A percentile compares a stretch with the other conserved stretches of the same genome.
These are phyloP conservation scores for Eimeria tenella DNA, from an alignment of 169 alveolate species.

Conservation along the genomic window DNA sequence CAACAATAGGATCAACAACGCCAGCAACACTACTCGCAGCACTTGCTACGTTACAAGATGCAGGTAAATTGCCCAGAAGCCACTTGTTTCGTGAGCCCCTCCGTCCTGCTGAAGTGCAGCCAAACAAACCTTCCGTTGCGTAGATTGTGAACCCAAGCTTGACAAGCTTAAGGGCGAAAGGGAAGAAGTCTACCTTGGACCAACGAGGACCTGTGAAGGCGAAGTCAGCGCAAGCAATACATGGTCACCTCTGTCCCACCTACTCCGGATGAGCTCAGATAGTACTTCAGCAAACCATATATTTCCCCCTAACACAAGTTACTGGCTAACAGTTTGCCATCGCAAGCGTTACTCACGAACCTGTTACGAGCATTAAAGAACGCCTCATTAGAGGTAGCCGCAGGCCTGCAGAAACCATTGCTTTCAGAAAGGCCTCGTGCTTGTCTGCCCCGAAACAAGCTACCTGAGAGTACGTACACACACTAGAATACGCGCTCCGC, in stretches of 20 bases:
- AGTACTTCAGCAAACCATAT: neutral
- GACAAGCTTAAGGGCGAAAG: slow-evolving; percentile 19
- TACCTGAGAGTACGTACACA: slow-evolving; percentile 4
- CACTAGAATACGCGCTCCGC: no score
- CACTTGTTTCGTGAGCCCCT: slow-evolving; percentile 7
- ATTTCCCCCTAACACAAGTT: no score
- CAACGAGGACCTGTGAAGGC: slow-evolving; percentile 42
- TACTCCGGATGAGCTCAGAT: neutral
- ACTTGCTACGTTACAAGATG: neutral
- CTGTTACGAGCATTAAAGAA: slow-evolving; percentile 37
- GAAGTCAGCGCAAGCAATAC: neutral
- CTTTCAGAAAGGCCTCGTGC: slow-evolving; percentile 92
- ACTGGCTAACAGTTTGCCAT: no score
- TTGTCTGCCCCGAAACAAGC: slow-evolving; percentile 90
- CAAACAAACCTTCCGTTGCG: slow-evolving; percentile 65
- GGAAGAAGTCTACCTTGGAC: slow-evolving; percentile 60
- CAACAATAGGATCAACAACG: neutral
- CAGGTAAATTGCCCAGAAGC: neutral
- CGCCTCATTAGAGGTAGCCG: slow-evolving; percentile 82
- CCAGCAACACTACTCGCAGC: neutral
- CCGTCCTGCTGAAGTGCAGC: neutral
- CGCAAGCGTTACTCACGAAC: neutral
- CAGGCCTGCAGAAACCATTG: slow-evolving; percentile 90
- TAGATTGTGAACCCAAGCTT: slow-evolving; percentile 60
- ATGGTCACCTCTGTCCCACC: neutral